Base-by-base conservation (phyloP, 352 stramenopile genomes). In the Pythium folliculosum region DNA sequence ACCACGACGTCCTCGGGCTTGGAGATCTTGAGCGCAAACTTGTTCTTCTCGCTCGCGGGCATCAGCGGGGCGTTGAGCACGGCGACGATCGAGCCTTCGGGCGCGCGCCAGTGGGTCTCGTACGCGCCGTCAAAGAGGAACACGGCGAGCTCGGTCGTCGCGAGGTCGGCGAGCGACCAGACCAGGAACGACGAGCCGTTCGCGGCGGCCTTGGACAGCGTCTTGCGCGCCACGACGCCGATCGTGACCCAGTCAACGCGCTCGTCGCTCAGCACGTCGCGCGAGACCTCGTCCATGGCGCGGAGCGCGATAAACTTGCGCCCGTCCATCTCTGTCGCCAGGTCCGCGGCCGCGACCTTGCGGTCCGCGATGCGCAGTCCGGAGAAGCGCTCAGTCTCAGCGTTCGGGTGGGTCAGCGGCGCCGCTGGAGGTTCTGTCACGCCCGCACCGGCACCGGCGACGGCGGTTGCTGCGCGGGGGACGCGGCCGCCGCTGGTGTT, bases 181-280 rank as follows among this genome's bases (percentile, higher is more conserved):
- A 92, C 87, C 74, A 93, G 87, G 63, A 92, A 95, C 21, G 83
- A 82, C 14, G 75, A 84, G 38, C 84, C 84, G 63, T 84, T 90
- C 19, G 81, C 65, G 13, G 81, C 59, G 40, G 84, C 76, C 54
- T 91, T 90, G 37, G 85, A 90, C 47, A 89, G 60, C 16, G 82
- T 91, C 67, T 92, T 95, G 45, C 84, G 73, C 30, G 76, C 77
- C 32, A 93, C 60, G 19, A 92, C 87, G 27, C 84, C 87, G 61
- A 95, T 92, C 40, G 83, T 92, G 47, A 92, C 84, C 87, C 87
- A 95, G 59, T 95, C 87, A 8, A 94, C 84, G 23, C 77, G 55
- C 51, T 82, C 70, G 64, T 89, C 78, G 10, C 75, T 83, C 54
- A 95, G 81, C 0, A 77, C 83, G 27, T 82, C 73, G 30, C 73